Evolutionary conservation across 129 eudicot species (phyloP), one percentile per base, ranked within the genome.

Genomic region (Heracleum sosnowskyi): DNA sequence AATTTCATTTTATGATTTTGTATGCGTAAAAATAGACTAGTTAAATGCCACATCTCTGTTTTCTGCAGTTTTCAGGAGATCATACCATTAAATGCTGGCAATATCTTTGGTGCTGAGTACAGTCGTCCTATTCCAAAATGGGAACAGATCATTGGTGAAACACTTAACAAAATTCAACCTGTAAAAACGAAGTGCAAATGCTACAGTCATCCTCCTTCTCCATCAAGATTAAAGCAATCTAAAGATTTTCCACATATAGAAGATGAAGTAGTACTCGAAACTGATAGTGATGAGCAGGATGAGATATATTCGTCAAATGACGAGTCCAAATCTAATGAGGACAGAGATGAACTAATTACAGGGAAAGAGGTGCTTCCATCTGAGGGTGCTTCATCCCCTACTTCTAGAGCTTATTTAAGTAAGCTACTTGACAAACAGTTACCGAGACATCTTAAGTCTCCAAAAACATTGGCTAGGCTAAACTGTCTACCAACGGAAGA

Each of bases 201-300:
- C 85, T 90, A 82, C 89, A 95, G 95, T 82, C 86, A 92, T 78
- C 99, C 99, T 69, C 79, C 99, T 44, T 95, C 99, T 78, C 99
- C 99, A 28, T 83, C 99, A 85, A 85, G 86, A 84, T 95, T 90
- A 62, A 86, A 86, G 84, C 96, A 93, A 72, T 82, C 87, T 20
- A 94, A 86, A 22, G 96, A 90, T 87, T 86, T 83, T 57, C 96
- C 85, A 3, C 86, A 88, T 81, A 79, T 95, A 57, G 97, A 87
- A 84, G 97, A 92, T 28, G 99, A 88, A 74, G 72, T 92, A 51
- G 41, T 85, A n/a, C 85, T 88, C 41, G 97, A 81, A 81, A 88
- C 84, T 31, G 99, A 92, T 78, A 90, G 95, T 78, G 97, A 88
- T 26, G 82, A 83, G 6, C 96, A 86, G 74, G 96, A 84, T 77